Percentiles rank a stretch among this genome's conserved stretches.
Conservation (phyloP, 116 monocot species). For the Zostera marina region DNA sequence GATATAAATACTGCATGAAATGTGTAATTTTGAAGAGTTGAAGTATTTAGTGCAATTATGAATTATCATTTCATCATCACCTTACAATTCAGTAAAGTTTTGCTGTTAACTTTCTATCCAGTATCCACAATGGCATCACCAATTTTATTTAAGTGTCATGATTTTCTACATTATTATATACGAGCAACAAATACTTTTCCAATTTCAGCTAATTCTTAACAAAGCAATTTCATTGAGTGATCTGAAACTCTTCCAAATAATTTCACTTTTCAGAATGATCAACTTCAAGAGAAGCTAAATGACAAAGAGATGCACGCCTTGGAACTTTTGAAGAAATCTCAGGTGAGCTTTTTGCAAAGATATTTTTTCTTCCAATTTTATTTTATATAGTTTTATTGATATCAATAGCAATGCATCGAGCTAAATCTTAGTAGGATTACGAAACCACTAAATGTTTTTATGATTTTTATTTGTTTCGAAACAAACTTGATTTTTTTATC, state of each 20-base stretch:
- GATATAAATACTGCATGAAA: too few species aligned
- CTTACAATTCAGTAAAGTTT: too few species aligned
- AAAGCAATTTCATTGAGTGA: constrained; percentile 1
- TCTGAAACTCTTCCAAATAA: neutral
- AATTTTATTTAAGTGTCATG: too few species aligned
- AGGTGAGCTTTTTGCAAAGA: constrained; percentile 21
- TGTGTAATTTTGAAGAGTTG: too few species aligned
- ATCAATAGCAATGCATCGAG: neutral
- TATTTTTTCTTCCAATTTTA: neutral
- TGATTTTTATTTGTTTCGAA: neutral
- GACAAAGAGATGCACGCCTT: constrained; percentile 35
- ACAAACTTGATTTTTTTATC: neutral
- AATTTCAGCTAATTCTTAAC: too few species aligned
- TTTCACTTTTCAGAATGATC: constrained; percentile 20
- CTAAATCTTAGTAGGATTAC: neutral
- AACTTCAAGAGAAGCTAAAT: constrained; percentile 45
- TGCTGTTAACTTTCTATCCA: too few species aligned
- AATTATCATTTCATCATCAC: too few species aligned
- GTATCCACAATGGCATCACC: too few species aligned
- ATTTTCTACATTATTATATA: too few species aligned
- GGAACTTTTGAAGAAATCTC: constrained; percentile 53
- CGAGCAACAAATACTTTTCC: too few species aligned
- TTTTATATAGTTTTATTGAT: neutral
- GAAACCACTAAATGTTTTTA: neutral
- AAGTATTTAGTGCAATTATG: too few species aligned